Base-by-base conservation (phyloP, 306 rosid genomes). In the Begonia peltatifolia region DNA sequence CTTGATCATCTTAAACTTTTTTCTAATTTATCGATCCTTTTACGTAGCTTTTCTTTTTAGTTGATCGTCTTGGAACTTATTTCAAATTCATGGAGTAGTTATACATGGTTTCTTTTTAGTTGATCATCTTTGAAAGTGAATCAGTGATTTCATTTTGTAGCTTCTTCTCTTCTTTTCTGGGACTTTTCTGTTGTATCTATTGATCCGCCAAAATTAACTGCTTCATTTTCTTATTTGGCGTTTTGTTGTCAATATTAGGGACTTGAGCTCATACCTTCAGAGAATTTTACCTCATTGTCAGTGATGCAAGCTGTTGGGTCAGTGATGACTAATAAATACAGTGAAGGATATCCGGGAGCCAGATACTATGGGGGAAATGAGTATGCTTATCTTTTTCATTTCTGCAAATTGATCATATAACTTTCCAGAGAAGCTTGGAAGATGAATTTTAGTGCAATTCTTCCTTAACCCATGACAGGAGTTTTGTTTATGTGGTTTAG, bases 221-320 rank as follows among this genome's bases (percentile, higher is more conserved):
- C 9, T 30, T 30, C 6, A 7, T 30, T 30, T 30, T 30, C 38
- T 30, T 30, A 44, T 10, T n/a, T 44, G 48, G 48, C 12, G 12
- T 44, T 12, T n/a, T 30, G 52, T 11, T 67, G 11, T 63, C 46
- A 56, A 56, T 60, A 6, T 62, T 49, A 87, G 95, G 89, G 95
- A 4, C 53, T 87, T 14, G 95, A 87, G 50, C 88, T 87, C 36
- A 87, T 87, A 55, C 94, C 95, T 59, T 87, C 95, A 7, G 95
- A 87, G 54, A 87, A 87, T 54, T 83, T 87, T 73, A 87, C 96
- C 14, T 87, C 96, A 14, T 52, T 68, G 38, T 87, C 96, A 10
- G 94, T 87, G 63, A 87, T 87, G 96, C 84, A 80, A 78, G 96
- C 94, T 38, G 96, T 87, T 78, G 96, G 96, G 52, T 87, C 96